These are phyloP conservation scores for Dentipellis sp. DNA, from an alignment of 768 basidiomycete species.

Conservation along the genomic window DNA sequence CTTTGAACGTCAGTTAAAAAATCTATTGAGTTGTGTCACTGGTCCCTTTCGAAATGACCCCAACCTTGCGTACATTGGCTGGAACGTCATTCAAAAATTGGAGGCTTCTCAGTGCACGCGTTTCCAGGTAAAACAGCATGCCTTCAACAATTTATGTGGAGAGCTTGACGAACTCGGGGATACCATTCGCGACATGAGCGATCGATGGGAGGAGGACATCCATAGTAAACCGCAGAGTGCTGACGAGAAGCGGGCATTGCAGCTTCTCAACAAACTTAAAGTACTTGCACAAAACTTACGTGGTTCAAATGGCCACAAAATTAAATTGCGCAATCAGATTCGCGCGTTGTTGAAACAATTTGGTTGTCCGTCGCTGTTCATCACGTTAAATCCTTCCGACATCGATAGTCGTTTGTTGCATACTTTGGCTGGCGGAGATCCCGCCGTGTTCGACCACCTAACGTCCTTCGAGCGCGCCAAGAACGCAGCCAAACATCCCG, in stretches of 20 bases:
- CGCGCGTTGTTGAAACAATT: too few relatives aligned
- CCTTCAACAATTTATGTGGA: background rate
- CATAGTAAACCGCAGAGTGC: background rate
- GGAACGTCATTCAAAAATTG: too few relatives aligned
- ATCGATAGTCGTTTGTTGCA: constrained; percentile 32
- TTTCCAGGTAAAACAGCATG: background rate
- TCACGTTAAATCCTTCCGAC: constrained; percentile 28
- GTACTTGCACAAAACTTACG: background rate
- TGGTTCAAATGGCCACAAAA: background rate
- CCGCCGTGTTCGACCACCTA: constrained; percentile 25
- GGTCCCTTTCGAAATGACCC: constrained; percentile 17
- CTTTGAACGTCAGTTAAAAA: constrained; percentile 25
- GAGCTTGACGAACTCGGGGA: background rate
- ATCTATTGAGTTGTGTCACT: constrained; percentile 24
- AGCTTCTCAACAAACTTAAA: background rate
- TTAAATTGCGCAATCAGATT: background rate
- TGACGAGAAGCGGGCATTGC: background rate
- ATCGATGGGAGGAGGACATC: background rate
- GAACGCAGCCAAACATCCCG: constrained; percentile 31
- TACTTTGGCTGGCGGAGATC: constrained; percentile 27
- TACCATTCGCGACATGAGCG: background rate
- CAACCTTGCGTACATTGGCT: background rate
- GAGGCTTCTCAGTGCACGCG: background rate
- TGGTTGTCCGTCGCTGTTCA: background rate
- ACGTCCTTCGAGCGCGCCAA: constrained; percentile 26